These are phyloP conservation scores for Fagus sylvatica DNA, from an alignment of 306 rosid genomes.

Conservation along the genomic window DNA sequence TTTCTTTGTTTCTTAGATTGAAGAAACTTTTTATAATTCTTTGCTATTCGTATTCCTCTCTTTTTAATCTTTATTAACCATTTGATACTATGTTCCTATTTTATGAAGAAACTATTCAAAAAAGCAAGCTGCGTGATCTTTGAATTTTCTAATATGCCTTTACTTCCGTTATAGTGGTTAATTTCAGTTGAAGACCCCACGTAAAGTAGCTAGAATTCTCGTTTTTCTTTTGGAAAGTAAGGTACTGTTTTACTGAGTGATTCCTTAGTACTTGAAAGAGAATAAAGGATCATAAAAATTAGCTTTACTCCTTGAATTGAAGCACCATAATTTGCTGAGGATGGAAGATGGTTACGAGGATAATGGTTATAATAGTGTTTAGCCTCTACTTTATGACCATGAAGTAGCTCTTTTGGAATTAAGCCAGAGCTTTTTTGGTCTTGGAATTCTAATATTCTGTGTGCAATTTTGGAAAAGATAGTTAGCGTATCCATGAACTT, in stretches of 20 bases:
- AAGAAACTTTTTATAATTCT: neutral
- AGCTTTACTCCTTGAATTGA: slow-evolving; percentile 31
- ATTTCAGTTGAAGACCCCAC: slow-evolving; percentile 57
- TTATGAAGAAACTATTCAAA: neutral
- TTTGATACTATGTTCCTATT: neutral
- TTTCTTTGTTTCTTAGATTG: neutral
- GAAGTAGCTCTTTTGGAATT: slow-evolving; percentile 9
- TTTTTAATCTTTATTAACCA: too few species aligned
- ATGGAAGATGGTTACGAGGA: neutral
- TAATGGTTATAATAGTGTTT: neutral
- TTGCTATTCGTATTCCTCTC: too few species aligned
- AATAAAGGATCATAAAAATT: slow-evolving; percentile 31
- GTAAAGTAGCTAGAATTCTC: slow-evolving; percentile 18
- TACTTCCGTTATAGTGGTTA: slow-evolving; percentile 75
- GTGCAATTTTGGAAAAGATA: slow-evolving; percentile 14
- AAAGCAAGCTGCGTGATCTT: neutral
- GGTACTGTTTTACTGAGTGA: slow-evolving; percentile 22
- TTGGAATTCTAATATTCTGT: neutral
- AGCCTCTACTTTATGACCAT: slow-evolving; percentile 47
- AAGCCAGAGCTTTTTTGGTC: slow-evolving; percentile 18
- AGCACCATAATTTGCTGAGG: too few species aligned
- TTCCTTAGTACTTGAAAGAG: slow-evolving; percentile 40
- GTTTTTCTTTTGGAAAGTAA: slow-evolving; percentile 35
- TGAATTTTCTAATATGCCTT: slow-evolving; percentile 18
- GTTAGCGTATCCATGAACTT: slow-evolving; percentile 27